Conservation (phyloP, 768 basidiomycete genomes). For the Phaffia australis region DNA sequence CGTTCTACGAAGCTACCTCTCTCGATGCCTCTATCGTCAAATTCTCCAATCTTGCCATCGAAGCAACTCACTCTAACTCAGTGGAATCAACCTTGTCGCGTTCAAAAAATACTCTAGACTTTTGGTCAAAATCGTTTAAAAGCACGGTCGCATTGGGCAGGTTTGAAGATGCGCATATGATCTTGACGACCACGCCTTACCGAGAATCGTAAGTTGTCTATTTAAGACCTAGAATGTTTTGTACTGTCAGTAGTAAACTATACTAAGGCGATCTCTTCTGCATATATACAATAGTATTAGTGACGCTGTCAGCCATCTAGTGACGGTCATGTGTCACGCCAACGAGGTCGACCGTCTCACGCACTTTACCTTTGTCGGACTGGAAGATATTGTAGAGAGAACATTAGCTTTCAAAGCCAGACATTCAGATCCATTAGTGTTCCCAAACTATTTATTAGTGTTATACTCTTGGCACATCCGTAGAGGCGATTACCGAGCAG, state of each 20-base stretch:
- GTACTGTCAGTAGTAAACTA: slow-evolving; percentile 14
- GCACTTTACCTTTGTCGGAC: slow-evolving; percentile 69
- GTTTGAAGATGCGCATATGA: slow-evolving; percentile 80
- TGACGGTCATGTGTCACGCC: slow-evolving; percentile 86
- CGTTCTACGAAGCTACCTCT: slow-evolving; percentile 56
- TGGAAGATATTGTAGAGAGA: slow-evolving; percentile 76
- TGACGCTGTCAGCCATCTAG: slow-evolving; percentile 68
- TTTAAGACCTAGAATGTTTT: background rate
- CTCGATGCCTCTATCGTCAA: slow-evolving; percentile 53
- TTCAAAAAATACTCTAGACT: slow-evolving; percentile 43
- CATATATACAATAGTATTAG: slow-evolving; percentile 49
- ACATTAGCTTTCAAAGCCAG: slow-evolving; percentile 84
- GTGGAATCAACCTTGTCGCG: background rate
- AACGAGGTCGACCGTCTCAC: slow-evolving; percentile 67
- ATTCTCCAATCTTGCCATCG: slow-evolving; percentile 71
- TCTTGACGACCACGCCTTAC: slow-evolving; percentile 62
- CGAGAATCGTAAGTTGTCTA: slow-evolving; percentile 59
- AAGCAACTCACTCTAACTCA: slow-evolving; percentile 36
- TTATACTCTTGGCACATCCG: slow-evolving; percentile 88
- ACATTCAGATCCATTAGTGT: slow-evolving; percentile 76
- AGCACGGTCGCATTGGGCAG: slow-evolving; percentile 59
- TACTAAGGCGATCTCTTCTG: slow-evolving; percentile 7
- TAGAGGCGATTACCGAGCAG: slow-evolving; percentile 80
- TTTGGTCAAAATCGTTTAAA: slow-evolving; percentile 71
- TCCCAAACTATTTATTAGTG: slow-evolving; percentile 77